A percentile compares a stretch with the other conserved stretches of the same genome.
phyloP scores from a whole-genome alignment of 169 alveolate genomes.

The Babesia divergens region DNA sequence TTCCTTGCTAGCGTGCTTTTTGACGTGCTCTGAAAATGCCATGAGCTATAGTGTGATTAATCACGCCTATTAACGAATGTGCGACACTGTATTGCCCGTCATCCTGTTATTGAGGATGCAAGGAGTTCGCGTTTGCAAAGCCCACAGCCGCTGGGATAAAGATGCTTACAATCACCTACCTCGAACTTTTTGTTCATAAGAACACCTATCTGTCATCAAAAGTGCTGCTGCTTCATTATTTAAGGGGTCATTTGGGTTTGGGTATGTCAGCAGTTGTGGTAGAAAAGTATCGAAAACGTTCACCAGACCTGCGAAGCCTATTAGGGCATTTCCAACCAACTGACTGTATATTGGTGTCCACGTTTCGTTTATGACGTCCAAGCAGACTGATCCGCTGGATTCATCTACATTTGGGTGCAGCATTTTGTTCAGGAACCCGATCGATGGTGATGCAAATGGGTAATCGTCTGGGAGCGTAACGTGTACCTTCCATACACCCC shows the following conservation, averaged over 20 bases:
- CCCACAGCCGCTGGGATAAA: too few species aligned
- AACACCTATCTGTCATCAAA: constrained; percentile 80
- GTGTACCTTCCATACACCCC: constrained; percentile 85
- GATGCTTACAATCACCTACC: too few species aligned
- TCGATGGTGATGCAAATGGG: constrained; percentile 96
- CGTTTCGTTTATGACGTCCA: constrained; percentile 95
- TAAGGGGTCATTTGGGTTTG: constrained; percentile 95
- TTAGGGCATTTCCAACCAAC: background rate
- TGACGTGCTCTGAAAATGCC: constrained; percentile 67
- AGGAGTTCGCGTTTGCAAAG: too few species aligned
- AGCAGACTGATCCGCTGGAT: constrained; percentile 94
- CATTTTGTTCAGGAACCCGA: constrained; percentile 91
- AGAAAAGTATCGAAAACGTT: constrained; percentile 93
- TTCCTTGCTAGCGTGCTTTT: constrained; percentile 74
- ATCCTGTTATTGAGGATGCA: too few species aligned
- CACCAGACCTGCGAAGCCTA: constrained; percentile 64
- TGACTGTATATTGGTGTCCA: constrained; percentile 95
- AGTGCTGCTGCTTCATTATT: constrained; percentile 96
- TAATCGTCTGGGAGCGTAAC: constrained; percentile 95
- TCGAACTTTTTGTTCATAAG: constrained; percentile 88
- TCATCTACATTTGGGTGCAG: constrained; percentile 96
- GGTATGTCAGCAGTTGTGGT: constrained; percentile 94
- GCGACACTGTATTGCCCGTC: too few species aligned
- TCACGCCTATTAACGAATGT: too few species aligned
- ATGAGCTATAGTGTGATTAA: background rate